Conservation (phyloP, 2,329 filamentous ascomycete species). For the Penicillium sp. region DNA sequence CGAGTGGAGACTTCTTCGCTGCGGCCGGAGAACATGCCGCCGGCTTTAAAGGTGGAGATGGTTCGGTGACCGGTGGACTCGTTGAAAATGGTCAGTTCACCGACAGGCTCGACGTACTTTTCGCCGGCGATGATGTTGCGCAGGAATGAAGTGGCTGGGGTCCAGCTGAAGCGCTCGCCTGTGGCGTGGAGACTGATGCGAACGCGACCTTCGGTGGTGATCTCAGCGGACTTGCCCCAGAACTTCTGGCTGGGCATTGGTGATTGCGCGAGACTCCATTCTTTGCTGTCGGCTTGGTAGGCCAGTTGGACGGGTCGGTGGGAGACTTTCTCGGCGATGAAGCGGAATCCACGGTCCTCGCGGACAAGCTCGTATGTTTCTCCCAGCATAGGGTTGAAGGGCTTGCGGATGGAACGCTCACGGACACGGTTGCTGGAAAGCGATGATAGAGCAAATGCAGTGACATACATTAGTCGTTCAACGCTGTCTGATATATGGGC, state of each 20-base stretch:
- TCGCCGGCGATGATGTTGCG: constrained; percentile 96
- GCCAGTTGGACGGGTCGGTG: constrained; percentile 90
- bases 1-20: constrained; percentile 83
- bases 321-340: constrained; percentile 91
- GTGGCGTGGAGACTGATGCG: constrained; percentile 68
- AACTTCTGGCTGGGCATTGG: constrained; percentile 92
- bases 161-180: constrained; percentile 85
- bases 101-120: constrained; percentile 94
- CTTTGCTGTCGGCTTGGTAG: constrained; percentile 79
- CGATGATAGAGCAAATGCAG: constrained; percentile 84
- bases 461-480: constrained; percentile 75
- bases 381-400: constrained; percentile 93
- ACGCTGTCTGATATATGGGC: constrained; percentile 51
- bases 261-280: constrained; percentile 83
- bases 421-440: constrained; percentile 78
- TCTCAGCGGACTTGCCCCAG: constrained; percentile 94
- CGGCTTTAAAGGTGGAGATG: constrained; percentile 83
- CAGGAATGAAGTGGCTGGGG: constrained; percentile 79
- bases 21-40: constrained; percentile 94
- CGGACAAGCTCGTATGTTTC: constrained; percentile 93
- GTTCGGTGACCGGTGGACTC: constrained; percentile 80
- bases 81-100: constrained; percentile 78
- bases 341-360: constrained; percentile 78
- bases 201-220: constrained; percentile 85
- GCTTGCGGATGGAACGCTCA: constrained; percentile 88